These are phyloP conservation scores for Beauveria australis DNA, from an alignment of 2,329 filamentous ascomycete species.

Conservation along the genomic window DNA sequence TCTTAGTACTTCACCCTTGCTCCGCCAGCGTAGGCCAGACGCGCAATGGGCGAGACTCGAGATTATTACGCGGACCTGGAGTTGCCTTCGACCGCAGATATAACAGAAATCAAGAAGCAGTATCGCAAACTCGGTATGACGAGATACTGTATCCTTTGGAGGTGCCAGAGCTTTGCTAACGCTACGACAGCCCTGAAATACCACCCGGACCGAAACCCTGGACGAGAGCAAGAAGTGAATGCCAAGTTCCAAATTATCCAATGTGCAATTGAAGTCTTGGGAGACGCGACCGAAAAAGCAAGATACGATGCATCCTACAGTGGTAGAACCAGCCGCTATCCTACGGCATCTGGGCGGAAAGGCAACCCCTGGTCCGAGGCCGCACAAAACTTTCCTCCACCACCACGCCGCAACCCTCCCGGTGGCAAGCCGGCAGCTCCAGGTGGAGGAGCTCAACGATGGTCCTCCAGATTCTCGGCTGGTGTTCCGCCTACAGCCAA, in stretches of 20 bases:
- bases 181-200: constrained; percentile 60
- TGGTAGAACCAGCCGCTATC: constrained; percentile 29
- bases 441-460: constrained; percentile 33
- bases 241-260: constrained; percentile 81
- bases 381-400: constrained; percentile 40
- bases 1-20: neutral
- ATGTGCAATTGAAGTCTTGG: constrained; percentile 69
- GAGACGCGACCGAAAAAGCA: constrained; percentile 39
- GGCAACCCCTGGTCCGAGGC: constrained; percentile 50
- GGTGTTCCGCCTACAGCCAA: constrained; percentile 36
- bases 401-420: constrained; percentile 34
- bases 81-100: constrained; percentile 56
- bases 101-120: constrained; percentile 74
- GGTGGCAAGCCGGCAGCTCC: constrained; percentile 20
- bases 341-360: constrained; percentile 44
- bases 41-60: constrained; percentile 36
- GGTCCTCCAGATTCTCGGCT: constrained; percentile 33
- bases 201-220: constrained; percentile 84
- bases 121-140: constrained; percentile 70
- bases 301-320: constrained; percentile 45
- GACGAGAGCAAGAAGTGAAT: constrained; percentile 70
- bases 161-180: constrained; percentile 18
- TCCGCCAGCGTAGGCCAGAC: neutral
- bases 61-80: constrained; percentile 86
- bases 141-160: neutral